A percentile compares a stretch with the other conserved stretches of the same genome.
These are phyloP conservation scores for Parietaria judaica DNA, from an alignment of 306 rosid species.

Conservation along the genomic window DNA sequence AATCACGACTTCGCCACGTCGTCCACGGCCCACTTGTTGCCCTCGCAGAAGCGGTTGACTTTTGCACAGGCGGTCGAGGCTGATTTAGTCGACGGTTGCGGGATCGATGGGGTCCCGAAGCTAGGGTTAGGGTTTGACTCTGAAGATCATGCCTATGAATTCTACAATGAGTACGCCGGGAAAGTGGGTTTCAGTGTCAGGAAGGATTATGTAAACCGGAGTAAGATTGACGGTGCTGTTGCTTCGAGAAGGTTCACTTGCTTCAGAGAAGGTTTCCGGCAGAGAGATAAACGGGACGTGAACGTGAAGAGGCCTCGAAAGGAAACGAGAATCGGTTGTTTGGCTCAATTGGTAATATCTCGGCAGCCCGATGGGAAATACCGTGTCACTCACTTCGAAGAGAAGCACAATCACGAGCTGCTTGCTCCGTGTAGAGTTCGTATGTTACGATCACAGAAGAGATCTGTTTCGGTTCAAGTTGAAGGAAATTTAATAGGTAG, in stretches of 20 bases:
- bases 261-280: slow-evolving; percentile 60
- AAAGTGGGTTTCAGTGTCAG: slow-evolving; percentile 54
- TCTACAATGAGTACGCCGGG: slow-evolving; percentile 54
- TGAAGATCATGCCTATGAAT: slow-evolving; percentile 48
- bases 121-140: slow-evolving; percentile 57
- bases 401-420: slow-evolving; percentile 59
- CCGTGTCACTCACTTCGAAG: slow-evolving; percentile 52
- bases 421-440: slow-evolving; percentile 49
- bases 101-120: slow-evolving; percentile 42
- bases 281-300: slow-evolving; percentile 39
- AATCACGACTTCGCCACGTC: slow-evolving; percentile 49
- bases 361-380: slow-evolving; percentile 55
- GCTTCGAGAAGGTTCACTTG: slow-evolving; percentile 58
- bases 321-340: slow-evolving; percentile 64
- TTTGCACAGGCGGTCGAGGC: slow-evolving; percentile 51
- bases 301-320: slow-evolving; percentile 49
- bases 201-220: slow-evolving; percentile 60
- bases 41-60: slow-evolving; percentile 48
- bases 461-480: slow-evolving; percentile 29
- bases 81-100: slow-evolving; percentile 22
- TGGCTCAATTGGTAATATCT: slow-evolving; percentile 48
- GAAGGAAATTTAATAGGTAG: slow-evolving; percentile 26
- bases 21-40: slow-evolving; percentile 36
- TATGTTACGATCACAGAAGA: slow-evolving; percentile 52
- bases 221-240: slow-evolving; percentile 56